Evolutionary conservation across 2,329 filamentous ascomycete genomes (phyloP).

Genomic region (Penicillium sp.): DNA sequence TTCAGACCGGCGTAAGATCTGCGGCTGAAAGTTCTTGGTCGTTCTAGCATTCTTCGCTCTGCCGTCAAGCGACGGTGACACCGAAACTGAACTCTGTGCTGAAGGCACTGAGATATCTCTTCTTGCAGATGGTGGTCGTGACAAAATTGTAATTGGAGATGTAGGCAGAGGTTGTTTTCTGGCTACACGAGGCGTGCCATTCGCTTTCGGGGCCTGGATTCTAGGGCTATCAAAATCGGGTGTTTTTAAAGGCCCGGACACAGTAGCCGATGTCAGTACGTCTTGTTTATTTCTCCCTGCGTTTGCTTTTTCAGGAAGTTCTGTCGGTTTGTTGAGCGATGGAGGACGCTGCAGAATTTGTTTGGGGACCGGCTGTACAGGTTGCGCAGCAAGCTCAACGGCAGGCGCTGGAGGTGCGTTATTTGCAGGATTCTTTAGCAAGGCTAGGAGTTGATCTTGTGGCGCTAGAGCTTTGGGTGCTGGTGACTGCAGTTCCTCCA

Average conservation of each 20-base stretch:
- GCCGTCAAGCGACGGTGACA: slow-evolving; percentile 16
- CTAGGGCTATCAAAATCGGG: slow-evolving; percentile 35
- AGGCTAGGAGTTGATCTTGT: slow-evolving; percentile 33
- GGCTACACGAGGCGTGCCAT: slow-evolving; percentile 16
- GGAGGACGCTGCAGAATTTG: slow-evolving; percentile 31
- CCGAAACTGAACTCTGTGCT: slow-evolving; percentile 14
- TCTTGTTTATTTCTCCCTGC: slow-evolving; percentile 16
- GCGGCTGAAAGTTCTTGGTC: slow-evolving; percentile 49
- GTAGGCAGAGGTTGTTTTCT: slow-evolving; percentile 16
- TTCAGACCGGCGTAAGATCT: slow-evolving; percentile 51
- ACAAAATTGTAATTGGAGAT: slow-evolving; percentile 36
- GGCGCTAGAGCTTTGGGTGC: slow-evolving; percentile 30
- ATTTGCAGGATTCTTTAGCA: slow-evolving; percentile 27
- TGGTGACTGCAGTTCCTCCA: slow-evolving; percentile 13
- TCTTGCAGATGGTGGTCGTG: slow-evolving; percentile 31
- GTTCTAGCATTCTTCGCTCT: slow-evolving; percentile 25
- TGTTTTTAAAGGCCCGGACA: slow-evolving; percentile 38
- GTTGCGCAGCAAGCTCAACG: slow-evolving; percentile 45
- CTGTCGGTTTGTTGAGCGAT: slow-evolving; percentile 14
- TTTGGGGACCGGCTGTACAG: slow-evolving; percentile 31
- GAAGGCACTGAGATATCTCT: slow-evolving; percentile 21
- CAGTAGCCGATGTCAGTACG: slow-evolving; percentile 34
- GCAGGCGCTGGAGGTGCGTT: slow-evolving; percentile 24
- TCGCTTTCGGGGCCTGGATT: slow-evolving; percentile 21
- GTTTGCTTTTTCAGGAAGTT: slow-evolving; percentile 16